Base-by-base conservation (phyloP, 148 eudicot species). In the Chenopodium quinoa region DNA sequence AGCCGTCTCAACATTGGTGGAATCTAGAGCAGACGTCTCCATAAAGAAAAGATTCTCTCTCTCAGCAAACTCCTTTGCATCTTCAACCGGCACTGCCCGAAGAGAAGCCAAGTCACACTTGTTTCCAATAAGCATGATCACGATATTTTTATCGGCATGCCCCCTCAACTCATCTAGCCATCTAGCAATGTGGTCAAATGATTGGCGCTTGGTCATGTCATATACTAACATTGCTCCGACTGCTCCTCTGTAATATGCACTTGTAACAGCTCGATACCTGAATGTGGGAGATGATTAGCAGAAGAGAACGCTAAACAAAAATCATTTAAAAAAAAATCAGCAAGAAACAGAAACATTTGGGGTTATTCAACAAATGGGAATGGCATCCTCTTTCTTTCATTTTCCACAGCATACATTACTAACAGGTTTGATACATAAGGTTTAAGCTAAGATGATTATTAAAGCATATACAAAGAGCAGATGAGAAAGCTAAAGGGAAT, bases 191-290 rank as follows among this genome's bases (percentile, higher is more conserved):
- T 86, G 88, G 54, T 86, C 85, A 34, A 85, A 86, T 72, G 88
- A 79, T 80, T 82, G 88, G 58, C 85, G 85, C 81, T 86, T 86
- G 44, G 88, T 83, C 85, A 86, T 86, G 75, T 86, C 88, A 56
- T 86, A 86, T 25, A 86, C 88, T 66, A 86, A 19, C 88, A 86
- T 83, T 40, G 88, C 88, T 47, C 88, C 88, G 3, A 86, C 88
- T 70, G 88, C 88, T 12, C 88, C 88, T 86, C 88, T 73, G 86
- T 86, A 86, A 79, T 86, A 86, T 69, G 88, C 88, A 78, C 88
- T 86, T 58, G 88, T 86, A 71, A 86, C 88, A 29, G 88, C 88
- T 63, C 86, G 80, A 56, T 86, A 86, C 81, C 88, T 86, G 86
- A 63, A 63, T 69, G 11, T 20, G 47, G 37, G n/a, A 25, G 31